These are phyloP conservation scores for Datisca glomerata DNA, from an alignment of 306 rosid genomes.

Conservation along the genomic window DNA sequence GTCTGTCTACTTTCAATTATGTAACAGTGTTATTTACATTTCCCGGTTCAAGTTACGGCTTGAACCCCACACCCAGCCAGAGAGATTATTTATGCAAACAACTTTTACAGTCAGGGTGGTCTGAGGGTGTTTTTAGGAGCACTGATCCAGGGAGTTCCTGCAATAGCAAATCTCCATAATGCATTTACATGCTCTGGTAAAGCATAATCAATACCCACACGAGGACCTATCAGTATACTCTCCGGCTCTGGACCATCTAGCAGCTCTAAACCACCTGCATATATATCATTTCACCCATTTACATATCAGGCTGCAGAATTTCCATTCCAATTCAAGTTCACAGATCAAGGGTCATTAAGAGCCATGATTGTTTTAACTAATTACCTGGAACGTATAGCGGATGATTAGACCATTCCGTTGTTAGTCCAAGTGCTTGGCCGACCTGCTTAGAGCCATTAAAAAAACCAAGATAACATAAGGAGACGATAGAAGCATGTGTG, in stretches of 20 bases:
- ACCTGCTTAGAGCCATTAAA: conserved; percentile 30
- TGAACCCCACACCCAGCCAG: no score
- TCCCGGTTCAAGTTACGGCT: no score
- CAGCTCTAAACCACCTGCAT: conserved; percentile 77
- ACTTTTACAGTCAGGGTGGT: no score
- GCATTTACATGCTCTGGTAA: conserved; percentile 69
- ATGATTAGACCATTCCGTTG: conserved; percentile 89
- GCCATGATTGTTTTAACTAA: conserved; percentile 1
- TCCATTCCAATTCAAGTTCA: background rate
- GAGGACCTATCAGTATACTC: conserved; percentile 68
- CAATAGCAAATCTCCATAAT: conserved; percentile 86
- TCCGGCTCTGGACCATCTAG: conserved; percentile 74
- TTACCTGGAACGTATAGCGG: conserved; percentile 69
- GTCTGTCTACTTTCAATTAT: no score
- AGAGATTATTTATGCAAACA: no score
- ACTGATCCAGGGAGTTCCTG: conserved; percentile 88
- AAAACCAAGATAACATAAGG: background rate
- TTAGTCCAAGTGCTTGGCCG: conserved; percentile 87
- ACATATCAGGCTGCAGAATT: background rate
- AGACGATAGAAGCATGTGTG: no score
- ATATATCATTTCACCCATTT: background rate
- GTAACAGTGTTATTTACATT: no score
- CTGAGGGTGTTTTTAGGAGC: conserved; percentile 82
- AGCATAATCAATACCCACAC: conserved; percentile 80
- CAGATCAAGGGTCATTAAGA: background rate